Evolutionary conservation across 192 early-diverging fungal species (phyloP).

Genomic region (Polychytrium aggregatum): DNA sequence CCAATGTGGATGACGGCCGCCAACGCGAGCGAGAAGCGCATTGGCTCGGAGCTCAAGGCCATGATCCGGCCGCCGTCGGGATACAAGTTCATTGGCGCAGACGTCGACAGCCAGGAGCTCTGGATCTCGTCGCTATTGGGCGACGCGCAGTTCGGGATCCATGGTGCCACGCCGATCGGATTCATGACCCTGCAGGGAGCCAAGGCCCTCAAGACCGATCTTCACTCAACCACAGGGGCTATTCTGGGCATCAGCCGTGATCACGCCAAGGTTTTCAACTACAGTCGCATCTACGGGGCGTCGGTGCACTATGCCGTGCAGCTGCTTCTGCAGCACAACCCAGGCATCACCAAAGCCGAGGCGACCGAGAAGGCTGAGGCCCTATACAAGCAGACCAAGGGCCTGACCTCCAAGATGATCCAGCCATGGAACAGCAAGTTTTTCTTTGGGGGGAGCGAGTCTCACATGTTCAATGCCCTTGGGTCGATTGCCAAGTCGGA

Average conservation of each 20-base stretch:
- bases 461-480: slow-evolving; percentile 87
- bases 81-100: slow-evolving; percentile 85
- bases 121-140: slow-evolving; percentile 94
- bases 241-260: slow-evolving; percentile 81
- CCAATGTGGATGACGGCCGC: slow-evolving; percentile 91
- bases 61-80: slow-evolving; percentile 72
- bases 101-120: slow-evolving; percentile 93
- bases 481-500: slow-evolving; percentile 66
- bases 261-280: slow-evolving; percentile 92
- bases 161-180: slow-evolving; percentile 85
- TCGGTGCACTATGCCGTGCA: slow-evolving; percentile 70
- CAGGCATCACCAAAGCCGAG: slow-evolving; percentile 50
- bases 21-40: slow-evolving; percentile 76
- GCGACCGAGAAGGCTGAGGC: slow-evolving; percentile 53
- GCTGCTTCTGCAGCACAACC: slow-evolving; percentile 68
- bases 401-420: too few relatives aligned
- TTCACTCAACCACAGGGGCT: slow-evolving; percentile 83
- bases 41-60: slow-evolving; percentile 91
- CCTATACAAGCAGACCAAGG: slow-evolving; percentile 79
- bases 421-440: too few relatives aligned
- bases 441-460: slow-evolving; percentile 87
- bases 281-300: slow-evolving; percentile 91
- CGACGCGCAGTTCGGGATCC: slow-evolving; percentile 85
- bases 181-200: slow-evolving; percentile 98
- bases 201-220: slow-evolving; percentile 76